phyloP scores from a whole-genome alignment of 2,329 filamentous ascomycete species.

The Mariannaea elegans region DNA sequence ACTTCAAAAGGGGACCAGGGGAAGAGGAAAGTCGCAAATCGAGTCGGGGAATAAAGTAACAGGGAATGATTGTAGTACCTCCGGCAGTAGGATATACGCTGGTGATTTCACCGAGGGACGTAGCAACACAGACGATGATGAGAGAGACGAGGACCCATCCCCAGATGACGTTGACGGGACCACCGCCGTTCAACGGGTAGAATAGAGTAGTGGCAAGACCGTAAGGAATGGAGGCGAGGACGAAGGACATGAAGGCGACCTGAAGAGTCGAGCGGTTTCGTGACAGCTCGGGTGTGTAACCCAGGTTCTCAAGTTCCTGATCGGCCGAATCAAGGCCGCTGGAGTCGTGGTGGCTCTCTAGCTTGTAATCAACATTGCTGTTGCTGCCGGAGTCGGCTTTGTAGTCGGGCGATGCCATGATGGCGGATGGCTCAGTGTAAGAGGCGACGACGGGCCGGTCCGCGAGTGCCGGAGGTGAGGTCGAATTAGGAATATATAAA shows the following conservation, averaged over 20 bases:
- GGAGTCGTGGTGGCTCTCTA: slow-evolving; percentile 34
- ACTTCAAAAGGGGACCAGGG: slow-evolving; percentile 6
- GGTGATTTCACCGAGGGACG: slow-evolving; percentile 77
- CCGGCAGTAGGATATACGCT: slow-evolving; percentile 80
- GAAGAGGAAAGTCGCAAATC: background rate
- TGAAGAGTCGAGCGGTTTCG: slow-evolving; percentile 73
- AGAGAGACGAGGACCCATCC: slow-evolving; percentile 74
- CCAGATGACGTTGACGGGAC: slow-evolving; percentile 76
- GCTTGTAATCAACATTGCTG: slow-evolving; percentile 39
- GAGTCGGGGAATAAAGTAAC: background rate
- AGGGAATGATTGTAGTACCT: slow-evolving; percentile 51
- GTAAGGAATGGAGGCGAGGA: slow-evolving; percentile 78
- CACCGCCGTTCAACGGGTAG: slow-evolving; percentile 73
- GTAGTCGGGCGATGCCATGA: slow-evolving; percentile 28
- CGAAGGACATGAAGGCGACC: slow-evolving; percentile 80
- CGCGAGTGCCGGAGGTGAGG: background rate
- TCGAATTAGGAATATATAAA: background rate
- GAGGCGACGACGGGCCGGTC: background rate
- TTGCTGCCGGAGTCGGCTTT: slow-evolving; percentile 36
- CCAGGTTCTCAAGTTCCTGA: slow-evolving; percentile 69
- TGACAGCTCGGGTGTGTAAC: slow-evolving; percentile 72
- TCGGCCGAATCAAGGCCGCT: slow-evolving; percentile 59
- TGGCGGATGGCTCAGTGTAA: no score
- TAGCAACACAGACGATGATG: slow-evolving; percentile 76
- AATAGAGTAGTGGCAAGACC: slow-evolving; percentile 75